A percentile compares a stretch with the other conserved stretches of the same genome.
Evolutionary conservation across 805 yeast species (phyloP).

Genomic region (Myxozyma sirexii): DNA sequence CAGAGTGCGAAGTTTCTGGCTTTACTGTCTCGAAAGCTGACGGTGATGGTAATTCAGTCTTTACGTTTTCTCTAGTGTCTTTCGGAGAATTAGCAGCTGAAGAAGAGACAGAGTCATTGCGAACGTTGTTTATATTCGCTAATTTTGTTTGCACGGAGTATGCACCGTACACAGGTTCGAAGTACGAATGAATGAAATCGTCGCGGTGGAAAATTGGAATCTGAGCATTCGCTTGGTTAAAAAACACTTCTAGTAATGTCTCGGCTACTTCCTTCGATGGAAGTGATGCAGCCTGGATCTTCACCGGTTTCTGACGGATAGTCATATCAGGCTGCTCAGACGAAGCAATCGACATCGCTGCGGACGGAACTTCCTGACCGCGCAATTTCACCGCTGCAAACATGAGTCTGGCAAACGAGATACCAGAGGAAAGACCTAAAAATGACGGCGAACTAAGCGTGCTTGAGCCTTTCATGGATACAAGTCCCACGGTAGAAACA

Average conservation of each 20-base stretch:
- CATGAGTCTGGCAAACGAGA: constrained; percentile 75
- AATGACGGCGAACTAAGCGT: constrained; percentile 36
- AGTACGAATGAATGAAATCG: constrained; percentile 64
- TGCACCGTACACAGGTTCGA: constrained; percentile 79
- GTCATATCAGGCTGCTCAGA: constrained; percentile 36
- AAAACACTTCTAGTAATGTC: constrained; percentile 62
- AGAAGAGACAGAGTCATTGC: constrained; percentile 25
- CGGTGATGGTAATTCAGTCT: constrained; percentile 21
- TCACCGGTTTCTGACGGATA: constrained; percentile 31
- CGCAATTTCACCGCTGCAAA: constrained; percentile 68
- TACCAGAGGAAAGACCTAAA: constrained; percentile 49
- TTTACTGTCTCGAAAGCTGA: neutral
- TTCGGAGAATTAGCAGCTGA: constrained; percentile 12
- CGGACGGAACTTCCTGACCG: constrained; percentile 39
- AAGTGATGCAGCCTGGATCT: constrained; percentile 51
- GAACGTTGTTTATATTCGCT: constrained; percentile 45
- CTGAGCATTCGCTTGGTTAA: constrained; percentile 81
- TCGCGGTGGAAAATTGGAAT: constrained; percentile 84
- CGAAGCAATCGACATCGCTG: constrained; percentile 31
- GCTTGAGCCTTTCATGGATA: constrained; percentile 37
- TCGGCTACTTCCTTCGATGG: constrained; percentile 76
- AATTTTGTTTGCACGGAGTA: constrained; percentile 56
- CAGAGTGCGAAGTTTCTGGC: neutral
- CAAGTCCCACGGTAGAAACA: constrained; percentile 39
- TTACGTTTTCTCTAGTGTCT: constrained; percentile 7